Evolutionary conservation across 192 early-diverging fungal species (phyloP).

Genomic region (Coemansia sp.): DNA sequence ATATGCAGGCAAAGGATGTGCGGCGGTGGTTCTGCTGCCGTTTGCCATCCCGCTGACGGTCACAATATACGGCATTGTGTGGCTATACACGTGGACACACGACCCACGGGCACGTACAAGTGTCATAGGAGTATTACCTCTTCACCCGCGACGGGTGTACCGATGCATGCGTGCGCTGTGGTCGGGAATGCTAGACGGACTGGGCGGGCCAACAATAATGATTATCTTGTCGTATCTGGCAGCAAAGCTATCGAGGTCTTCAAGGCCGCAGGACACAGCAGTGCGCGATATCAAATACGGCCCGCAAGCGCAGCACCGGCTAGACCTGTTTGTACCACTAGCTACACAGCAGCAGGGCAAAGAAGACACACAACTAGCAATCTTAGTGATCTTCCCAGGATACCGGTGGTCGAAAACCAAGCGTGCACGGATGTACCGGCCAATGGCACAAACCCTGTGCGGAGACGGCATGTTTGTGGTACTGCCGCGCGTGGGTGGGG

Average conservation of each 20-base stretch:
- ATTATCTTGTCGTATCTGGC: constrained; percentile 44
- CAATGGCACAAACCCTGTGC: constrained; percentile 56
- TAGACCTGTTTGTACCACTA: constrained; percentile 52
- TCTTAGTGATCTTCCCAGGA: constrained; percentile 47
- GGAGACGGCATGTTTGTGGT: constrained; percentile 53
- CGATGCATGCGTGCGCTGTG: constrained; percentile 48
- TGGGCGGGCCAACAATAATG: constrained; percentile 45
- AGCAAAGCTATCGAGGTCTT: constrained; percentile 42
- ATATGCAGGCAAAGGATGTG: constrained; percentile 13
- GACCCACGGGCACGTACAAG: constrained; percentile 46
- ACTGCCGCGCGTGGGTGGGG: constrained; percentile 45
- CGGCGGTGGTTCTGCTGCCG: constrained; percentile 32
- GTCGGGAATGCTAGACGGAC: constrained; percentile 52
- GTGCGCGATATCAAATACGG: constrained; percentile 56
- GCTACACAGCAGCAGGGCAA: constrained; percentile 22
- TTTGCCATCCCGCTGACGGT: constrained; percentile 36
- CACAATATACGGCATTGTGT: constrained; percentile 34
- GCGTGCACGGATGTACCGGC: constrained; percentile 52
- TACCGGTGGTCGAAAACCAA: constrained; percentile 52
- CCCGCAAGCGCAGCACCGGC: constrained; percentile 46
- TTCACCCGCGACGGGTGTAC: constrained; percentile 45
- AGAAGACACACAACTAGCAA: constrained; percentile 17
- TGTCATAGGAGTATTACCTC: constrained; percentile 34
- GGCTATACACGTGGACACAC: constrained; percentile 54
- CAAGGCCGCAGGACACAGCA: constrained; percentile 45